Percentiles rank a stretch among this genome's conserved stretches.
Evolutionary conservation across 148 eudicot genomes (phyloP).

Genomic region (Arctostaphylos glauca): DNA sequence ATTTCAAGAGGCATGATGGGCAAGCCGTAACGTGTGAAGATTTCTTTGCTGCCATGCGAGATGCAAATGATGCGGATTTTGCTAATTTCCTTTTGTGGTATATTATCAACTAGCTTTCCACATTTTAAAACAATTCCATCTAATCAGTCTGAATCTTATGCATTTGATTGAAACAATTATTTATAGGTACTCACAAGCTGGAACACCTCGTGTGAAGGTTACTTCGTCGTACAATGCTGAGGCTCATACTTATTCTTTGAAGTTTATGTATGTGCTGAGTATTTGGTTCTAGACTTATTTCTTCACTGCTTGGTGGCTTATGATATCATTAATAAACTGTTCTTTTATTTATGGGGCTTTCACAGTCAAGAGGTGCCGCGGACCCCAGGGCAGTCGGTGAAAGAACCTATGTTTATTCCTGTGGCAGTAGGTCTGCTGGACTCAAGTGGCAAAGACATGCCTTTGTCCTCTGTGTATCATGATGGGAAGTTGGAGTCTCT

Average conservation of each 20-base stretch:
- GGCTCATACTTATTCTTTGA: conserved; percentile 62
- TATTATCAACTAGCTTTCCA: conserved; percentile 11
- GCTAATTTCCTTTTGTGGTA: conserved; percentile 90
- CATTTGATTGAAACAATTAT: conserved; percentile 4
- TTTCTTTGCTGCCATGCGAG: conserved; percentile 94
- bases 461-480: conserved; percentile 71
- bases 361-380: conserved; percentile 89
- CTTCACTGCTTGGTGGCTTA: neutral
- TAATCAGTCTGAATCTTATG: conserved; percentile 15
- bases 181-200: conserved; percentile 97
- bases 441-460: conserved; percentile 82
- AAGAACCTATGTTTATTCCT: conserved; percentile 98
- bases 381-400: conserved; percentile 85
- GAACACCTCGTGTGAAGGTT: conserved; percentile 82
- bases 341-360: conserved; percentile 10
- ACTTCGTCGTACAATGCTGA: conserved; percentile 74
- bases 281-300: neutral
- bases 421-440: conserved; percentile 75
- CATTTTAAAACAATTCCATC: neutral
- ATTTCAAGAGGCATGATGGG: conserved; percentile 94
- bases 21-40: conserved; percentile 99
- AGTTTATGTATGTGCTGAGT: conserved; percentile 56
- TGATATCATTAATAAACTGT: conserved; percentile 9
- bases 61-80: conserved; percentile 92
- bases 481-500: conserved; percentile 65